These are phyloP conservation scores for Prunus mongolica DNA, from an alignment of 306 rosid genomes.

Conservation along the genomic window DNA sequence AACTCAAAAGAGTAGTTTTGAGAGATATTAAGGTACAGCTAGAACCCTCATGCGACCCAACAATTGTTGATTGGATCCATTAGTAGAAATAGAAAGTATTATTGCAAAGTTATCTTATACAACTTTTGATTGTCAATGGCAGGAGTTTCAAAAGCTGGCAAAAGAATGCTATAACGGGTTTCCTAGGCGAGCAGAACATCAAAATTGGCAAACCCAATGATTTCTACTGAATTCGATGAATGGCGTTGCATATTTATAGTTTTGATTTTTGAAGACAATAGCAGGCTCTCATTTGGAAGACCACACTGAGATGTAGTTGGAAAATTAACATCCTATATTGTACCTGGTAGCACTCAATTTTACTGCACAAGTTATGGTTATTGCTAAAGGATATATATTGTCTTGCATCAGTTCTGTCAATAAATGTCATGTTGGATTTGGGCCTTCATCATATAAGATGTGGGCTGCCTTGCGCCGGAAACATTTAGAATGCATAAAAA, in stretches of 20 bases:
- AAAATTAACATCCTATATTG: too few species aligned
- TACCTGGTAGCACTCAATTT: too few species aligned
- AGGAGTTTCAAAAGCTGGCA: constrained; percentile 98
- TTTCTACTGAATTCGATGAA: constrained; percentile 44
- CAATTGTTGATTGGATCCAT: background rate
- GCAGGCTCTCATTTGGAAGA: constrained; percentile 1
- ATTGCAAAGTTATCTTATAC: background rate
- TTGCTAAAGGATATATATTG: background rate
- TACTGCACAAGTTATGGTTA: background rate
- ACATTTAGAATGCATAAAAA: background rate
- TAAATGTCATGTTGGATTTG: background rate
- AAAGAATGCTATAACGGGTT: constrained; percentile 77
- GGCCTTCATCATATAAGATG: background rate
- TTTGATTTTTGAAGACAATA: background rate
- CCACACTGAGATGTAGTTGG: background rate
- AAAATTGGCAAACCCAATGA: constrained; percentile 70
- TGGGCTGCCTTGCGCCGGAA: background rate
- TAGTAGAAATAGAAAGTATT: background rate
- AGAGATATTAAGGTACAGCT: background rate
- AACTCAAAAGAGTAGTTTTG: background rate
- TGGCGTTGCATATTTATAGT: background rate
- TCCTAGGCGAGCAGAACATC: constrained; percentile 55
- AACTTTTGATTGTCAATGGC: constrained; percentile 19
- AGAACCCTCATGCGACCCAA: background rate
- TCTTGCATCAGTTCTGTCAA: background rate